Base-by-base conservation (phyloP, 1,284 basidiomycete species). In the Amylostereum areolatum region DNA sequence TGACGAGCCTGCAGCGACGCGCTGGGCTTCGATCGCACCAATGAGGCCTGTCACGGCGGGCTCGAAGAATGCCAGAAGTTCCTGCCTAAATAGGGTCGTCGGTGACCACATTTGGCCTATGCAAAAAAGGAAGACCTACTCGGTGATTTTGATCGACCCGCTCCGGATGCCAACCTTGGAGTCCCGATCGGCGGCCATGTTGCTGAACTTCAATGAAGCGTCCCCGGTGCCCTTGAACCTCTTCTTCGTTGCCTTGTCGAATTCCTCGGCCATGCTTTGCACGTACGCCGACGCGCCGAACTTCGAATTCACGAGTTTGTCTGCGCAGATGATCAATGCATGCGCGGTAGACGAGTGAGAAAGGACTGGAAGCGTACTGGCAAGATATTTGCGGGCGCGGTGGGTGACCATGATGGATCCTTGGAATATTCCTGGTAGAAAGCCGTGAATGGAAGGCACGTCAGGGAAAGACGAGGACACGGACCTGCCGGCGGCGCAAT, bases 171-270 rank as follows among this genome's bases (percentile, higher is more conserved):
- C 76, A 29, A 69, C 59, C 9, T 63, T 54, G 0, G 64, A 59
- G 52, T 80, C 77, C 43, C 66, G 71, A 52, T 80, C 76, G 9
- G 68, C 64, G 4, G 67, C 27, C 32, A 30, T 55, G 9, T 64
- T 64, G n/a, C 77, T 77, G 54, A 81, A 80, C 48, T 68, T 70
- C 53, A 80, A 72, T 47, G 67, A 77, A 3, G 71, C 69, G 1
- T 71, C 68, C 44, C 73, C 73, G 2, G 65, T 61, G 45, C 68
- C 65, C 6, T 70, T 64, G 52, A 80, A 77, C 37, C 66, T 62
- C 42, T 72, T 60, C 51, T 80, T 81, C 10, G 77, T 72, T 0
- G 70, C 71, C 51, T 70, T 74, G 59, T 81, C 79, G 39, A 81
- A 81, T 29, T 67, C 66, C 1, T 67, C 62, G 0, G 64, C 61